These are phyloP conservation scores for Colletotrichum abscissum DNA, from an alignment of 2,329 filamentous ascomycete genomes.

Conservation along the genomic window DNA sequence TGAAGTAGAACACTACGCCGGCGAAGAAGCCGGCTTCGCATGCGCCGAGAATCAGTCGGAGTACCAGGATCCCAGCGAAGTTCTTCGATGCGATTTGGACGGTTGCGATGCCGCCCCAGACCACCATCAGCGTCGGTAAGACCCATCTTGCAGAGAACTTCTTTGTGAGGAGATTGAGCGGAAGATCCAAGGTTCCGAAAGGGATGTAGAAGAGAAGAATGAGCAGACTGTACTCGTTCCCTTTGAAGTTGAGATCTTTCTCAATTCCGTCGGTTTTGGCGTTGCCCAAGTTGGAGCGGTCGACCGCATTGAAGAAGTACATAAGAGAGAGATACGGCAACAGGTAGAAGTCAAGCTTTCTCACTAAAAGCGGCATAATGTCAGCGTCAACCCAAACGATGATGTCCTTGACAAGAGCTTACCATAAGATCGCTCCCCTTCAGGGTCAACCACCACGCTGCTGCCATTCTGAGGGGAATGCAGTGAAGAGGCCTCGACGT, in stretches of 20 bases:
- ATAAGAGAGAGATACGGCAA: not conserved
- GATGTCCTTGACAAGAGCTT: not conserved
- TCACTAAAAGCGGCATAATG: not conserved
- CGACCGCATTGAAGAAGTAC: constrained; percentile 18
- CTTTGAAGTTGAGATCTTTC: constrained; percentile 3
- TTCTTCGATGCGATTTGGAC: not conserved
- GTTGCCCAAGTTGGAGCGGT: constrained; percentile 9
- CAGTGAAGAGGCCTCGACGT: not conserved
- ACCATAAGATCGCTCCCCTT: constrained; percentile 1
- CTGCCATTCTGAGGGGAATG: not conserved
- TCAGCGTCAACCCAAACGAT: not conserved
- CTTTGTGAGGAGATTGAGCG: not conserved
- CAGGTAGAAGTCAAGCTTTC: not conserved
- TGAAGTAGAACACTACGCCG: constrained; percentile 64
- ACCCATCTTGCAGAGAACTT: not conserved
- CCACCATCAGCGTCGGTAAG: not conserved
- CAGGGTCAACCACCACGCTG: not conserved
- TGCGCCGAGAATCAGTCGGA: constrained; percentile 35
- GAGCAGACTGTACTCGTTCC: constrained; percentile 5
- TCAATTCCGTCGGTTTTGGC: constrained; percentile 6
- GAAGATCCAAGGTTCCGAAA: not conserved
- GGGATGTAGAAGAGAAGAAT: constrained; percentile 7
- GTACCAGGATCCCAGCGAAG: not conserved
- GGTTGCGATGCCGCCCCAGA: not conserved
- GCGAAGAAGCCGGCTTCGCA: constrained; percentile 67